phyloP scores from a whole-genome alignment of 345 rosid species.

The Gossypium thurberi region DNA sequence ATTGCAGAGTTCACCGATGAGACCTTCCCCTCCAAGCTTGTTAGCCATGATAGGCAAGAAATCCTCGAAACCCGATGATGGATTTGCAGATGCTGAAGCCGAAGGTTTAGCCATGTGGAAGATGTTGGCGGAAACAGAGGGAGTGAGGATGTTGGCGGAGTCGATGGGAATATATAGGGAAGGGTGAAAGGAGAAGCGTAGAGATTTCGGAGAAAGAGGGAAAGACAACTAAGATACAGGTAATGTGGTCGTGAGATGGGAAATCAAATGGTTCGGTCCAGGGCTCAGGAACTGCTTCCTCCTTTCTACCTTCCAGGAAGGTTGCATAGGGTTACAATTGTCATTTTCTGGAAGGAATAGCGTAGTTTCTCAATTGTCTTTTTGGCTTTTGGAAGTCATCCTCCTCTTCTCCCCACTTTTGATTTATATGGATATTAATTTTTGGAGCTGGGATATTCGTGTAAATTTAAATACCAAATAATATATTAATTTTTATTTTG shows the following conservation, averaged over 20 bases:
- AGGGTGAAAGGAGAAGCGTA: not conserved
- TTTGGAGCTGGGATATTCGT: no score
- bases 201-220: constrained; percentile 4
- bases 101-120: not conserved
- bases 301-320: not conserved
- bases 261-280: not conserved
- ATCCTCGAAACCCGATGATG: constrained; percentile 41
- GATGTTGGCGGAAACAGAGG: not conserved
- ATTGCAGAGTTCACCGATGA: constrained; percentile 68
- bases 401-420: no score
- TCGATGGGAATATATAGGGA: not conserved
- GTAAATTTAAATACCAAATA: no score
- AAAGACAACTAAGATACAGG: constrained; percentile 10
- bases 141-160: not conserved
- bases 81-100: not conserved
- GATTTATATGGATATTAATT: no score
- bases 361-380: not conserved
- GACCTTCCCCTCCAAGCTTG: constrained; percentile 75
- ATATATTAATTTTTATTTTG: no score
- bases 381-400: no score
- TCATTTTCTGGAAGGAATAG: not conserved
- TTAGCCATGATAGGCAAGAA: constrained; percentile 66
- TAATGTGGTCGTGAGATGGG: not conserved
- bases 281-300: not conserved
- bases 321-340: not conserved